Percentiles rank a stretch among this genome's conserved stretches.
These are phyloP conservation scores for Hyphopichia wangnamkhiaoensis DNA, from an alignment of 1,139 yeast genomes.

Conservation along the genomic window DNA sequence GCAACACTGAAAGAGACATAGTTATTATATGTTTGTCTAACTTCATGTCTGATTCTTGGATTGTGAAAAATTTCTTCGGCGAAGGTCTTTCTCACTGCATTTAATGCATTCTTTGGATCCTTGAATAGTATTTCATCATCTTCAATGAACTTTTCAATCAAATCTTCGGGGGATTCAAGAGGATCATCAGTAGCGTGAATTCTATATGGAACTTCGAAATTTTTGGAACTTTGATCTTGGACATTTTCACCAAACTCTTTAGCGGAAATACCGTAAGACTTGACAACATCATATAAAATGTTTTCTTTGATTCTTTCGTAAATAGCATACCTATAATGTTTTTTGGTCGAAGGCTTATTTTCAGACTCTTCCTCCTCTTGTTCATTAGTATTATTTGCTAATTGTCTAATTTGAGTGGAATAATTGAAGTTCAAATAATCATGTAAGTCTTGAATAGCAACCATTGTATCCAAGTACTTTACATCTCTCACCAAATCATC, in stretches of 20 bases:
- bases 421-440: slow-evolving; percentile 84
- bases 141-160: slow-evolving; percentile 58
- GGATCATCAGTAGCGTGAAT: slow-evolving; percentile 79
- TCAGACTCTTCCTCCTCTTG: slow-evolving; percentile 16
- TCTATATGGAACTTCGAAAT: slow-evolving; percentile 53
- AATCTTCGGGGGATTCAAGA: slow-evolving; percentile 60
- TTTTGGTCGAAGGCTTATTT: slow-evolving; percentile 36
- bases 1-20: slow-evolving; percentile 73
- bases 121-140: slow-evolving; percentile 58
- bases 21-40: slow-evolving; percentile 68
- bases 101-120: slow-evolving; percentile 64
- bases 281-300: slow-evolving; percentile 65
- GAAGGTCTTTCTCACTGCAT: slow-evolving; percentile 72
- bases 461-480: slow-evolving; percentile 60
- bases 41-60: slow-evolving; percentile 75
- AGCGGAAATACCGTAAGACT: slow-evolving; percentile 75
- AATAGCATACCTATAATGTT: slow-evolving; percentile 70
- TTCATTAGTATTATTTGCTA: slow-evolving; percentile 22
- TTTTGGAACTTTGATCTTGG: slow-evolving; percentile 54
- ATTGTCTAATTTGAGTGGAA: slow-evolving; percentile 65
- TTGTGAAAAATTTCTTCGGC: slow-evolving; percentile 82
- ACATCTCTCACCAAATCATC: slow-evolving; percentile 64
- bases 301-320: slow-evolving; percentile 78
- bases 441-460: slow-evolving; percentile 83
- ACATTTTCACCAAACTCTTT: slow-evolving; percentile 84